A percentile compares a stretch with the other conserved stretches of the same genome.
These are phyloP conservation scores for Fusarium nodosum DNA, from an alignment of 2,329 filamentous ascomycete genomes.

Conservation along the genomic window DNA sequence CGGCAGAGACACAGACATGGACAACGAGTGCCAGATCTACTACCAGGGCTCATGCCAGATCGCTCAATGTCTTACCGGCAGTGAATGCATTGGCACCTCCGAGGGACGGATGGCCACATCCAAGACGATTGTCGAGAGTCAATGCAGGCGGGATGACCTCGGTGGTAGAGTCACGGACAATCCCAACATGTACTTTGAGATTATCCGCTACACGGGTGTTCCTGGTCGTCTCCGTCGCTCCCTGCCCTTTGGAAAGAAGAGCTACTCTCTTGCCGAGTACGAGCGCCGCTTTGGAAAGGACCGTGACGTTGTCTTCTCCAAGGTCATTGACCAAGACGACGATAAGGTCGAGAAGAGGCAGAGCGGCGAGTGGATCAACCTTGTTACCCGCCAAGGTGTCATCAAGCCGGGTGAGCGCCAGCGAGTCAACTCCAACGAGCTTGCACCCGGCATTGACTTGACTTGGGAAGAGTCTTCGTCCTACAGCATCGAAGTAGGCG, in stretches of 20 bases:
- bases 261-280: background rate
- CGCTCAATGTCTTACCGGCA: background rate
- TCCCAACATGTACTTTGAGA: background rate
- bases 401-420: background rate
- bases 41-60: background rate
- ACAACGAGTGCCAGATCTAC: fast-evolving
- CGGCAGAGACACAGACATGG: background rate
- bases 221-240: background rate
- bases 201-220: background rate
- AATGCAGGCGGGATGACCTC: background rate
- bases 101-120: background rate
- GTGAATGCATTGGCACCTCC: background rate
- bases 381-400: background rate
- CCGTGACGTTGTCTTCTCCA: background rate
- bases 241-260: too few relatives aligned
- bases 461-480: background rate
- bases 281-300: too few relatives aligned
- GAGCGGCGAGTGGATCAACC: background rate
- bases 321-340: background rate
- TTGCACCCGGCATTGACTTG: background rate
- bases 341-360: background rate
- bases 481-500: background rate
- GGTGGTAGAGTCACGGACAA: background rate
- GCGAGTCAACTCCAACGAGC: background rate
- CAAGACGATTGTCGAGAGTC: background rate